Evolutionary conservation across 2,329 filamentous ascomycete genomes (phyloP).

Genomic region (Phoma sp.): DNA sequence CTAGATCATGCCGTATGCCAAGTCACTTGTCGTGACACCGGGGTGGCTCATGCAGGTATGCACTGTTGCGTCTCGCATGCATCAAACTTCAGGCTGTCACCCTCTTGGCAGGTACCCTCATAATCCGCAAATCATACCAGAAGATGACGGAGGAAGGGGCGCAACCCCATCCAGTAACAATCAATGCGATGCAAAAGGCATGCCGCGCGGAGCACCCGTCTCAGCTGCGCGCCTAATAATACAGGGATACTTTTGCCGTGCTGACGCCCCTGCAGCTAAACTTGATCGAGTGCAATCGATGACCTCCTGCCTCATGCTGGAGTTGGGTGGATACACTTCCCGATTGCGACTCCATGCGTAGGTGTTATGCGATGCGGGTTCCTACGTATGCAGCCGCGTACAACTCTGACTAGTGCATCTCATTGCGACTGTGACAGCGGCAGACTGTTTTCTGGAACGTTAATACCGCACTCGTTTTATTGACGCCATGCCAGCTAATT

Average conservation of each 20-base stretch:
- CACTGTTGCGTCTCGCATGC: background rate
- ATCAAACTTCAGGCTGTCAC: slow-evolving; percentile 2
- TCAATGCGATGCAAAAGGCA: background rate
- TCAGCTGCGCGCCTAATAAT: slow-evolving; percentile 4
- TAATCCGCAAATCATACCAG: slow-evolving; percentile 2
- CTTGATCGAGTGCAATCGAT: background rate
- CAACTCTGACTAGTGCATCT: background rate
- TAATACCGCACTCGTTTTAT: background rate
- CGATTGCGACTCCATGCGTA: background rate
- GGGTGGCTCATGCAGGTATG: background rate
- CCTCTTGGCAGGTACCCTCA: slow-evolving; percentile 10
- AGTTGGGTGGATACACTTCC: background rate
- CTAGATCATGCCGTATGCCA: background rate
- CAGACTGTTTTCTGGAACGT: background rate
- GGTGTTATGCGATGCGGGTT: background rate
- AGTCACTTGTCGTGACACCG: background rate
- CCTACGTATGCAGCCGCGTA: background rate
- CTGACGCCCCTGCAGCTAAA: slow-evolving; percentile 3
- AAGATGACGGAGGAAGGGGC: slow-evolving; percentile 12
- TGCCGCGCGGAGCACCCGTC: slow-evolving; percentile 1
- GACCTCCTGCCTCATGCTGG: background rate
- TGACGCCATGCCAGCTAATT: background rate
- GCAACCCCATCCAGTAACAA: slow-evolving; percentile 3
- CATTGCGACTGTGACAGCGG: background rate
- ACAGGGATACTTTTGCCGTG: slow-evolving; percentile 9